Evolutionary conservation across 306 rosid species (phyloP).

Genomic region (Vigna trinervia): DNA sequence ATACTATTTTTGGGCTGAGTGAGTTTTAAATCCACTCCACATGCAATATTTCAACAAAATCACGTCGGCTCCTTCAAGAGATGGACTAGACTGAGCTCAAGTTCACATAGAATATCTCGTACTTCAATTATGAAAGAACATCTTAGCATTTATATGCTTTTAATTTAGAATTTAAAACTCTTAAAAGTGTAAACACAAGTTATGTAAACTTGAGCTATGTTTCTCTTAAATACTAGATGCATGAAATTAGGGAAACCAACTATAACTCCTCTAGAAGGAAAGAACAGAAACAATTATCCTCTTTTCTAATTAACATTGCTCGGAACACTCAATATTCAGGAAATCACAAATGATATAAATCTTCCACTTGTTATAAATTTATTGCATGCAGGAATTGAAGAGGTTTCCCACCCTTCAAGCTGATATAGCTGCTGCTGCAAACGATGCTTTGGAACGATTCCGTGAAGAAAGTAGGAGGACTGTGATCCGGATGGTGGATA

Average conservation of each 20-base stretch:
- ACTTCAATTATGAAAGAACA: too few species aligned
- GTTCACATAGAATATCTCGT: too few species aligned
- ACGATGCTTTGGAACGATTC: slow-evolving; percentile 47
- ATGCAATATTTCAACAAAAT: too few species aligned
- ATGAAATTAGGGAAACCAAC: not conserved
- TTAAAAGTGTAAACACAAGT: too few species aligned
- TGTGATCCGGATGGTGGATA: slow-evolving; percentile 43
- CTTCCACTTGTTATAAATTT: not conserved
- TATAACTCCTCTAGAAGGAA: not conserved
- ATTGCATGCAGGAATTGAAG: slow-evolving; percentile 42
- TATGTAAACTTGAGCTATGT: too few species aligned
- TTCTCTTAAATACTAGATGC: too few species aligned
- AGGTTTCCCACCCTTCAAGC: slow-evolving; percentile 48
- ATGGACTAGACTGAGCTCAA: too few species aligned
- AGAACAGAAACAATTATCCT: not conserved
- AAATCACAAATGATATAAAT: not conserved
- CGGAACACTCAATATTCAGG: slow-evolving; percentile 5
- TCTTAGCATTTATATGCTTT: too few species aligned
- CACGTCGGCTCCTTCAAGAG: too few species aligned
- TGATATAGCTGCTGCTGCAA: slow-evolving; percentile 47
- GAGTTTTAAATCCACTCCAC: too few species aligned
- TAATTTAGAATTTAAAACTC: too few species aligned
- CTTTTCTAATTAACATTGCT: not conserved
- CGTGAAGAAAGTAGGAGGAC: slow-evolving; percentile 47
- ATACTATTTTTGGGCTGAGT: too few species aligned